A percentile compares a stretch with the other conserved stretches of the same genome.
phyloP scores from a whole-genome alignment of 352 stramenopile species.

The Globisporangium uncinulatum region DNA sequence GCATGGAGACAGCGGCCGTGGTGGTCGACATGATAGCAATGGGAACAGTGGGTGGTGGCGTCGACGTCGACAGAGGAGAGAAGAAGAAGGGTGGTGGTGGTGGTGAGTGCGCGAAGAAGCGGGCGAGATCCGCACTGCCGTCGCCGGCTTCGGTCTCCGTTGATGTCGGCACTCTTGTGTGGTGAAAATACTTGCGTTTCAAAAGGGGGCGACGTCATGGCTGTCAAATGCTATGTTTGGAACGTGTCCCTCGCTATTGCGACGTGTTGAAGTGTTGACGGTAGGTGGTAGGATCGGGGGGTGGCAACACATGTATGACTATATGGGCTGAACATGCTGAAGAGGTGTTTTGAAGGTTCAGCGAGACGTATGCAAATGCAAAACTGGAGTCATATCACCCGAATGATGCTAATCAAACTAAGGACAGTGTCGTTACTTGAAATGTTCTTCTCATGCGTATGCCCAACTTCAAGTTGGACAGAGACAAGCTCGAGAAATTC shows the following conservation, averaged over 20 bases:
- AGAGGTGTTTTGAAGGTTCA: too few relatives aligned
- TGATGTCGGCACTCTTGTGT: too few relatives aligned
- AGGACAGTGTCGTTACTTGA: not conserved
- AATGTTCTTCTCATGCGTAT: not conserved
- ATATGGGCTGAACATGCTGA: too few relatives aligned
- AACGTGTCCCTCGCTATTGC: not conserved
- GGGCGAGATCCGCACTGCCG: slow-evolving; percentile 13
- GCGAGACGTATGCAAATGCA: too few relatives aligned
- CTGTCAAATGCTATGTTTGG: not conserved
- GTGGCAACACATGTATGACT: too few relatives aligned
- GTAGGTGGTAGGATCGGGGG: not conserved
- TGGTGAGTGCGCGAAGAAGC: slow-evolving; percentile 9
- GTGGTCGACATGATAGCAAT: slow-evolving; percentile 8
- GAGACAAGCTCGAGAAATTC: not conserved
- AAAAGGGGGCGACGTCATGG: too few relatives aligned
- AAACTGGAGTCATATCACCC: too few relatives aligned
- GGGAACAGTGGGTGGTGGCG: not conserved
- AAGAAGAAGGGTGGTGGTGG: not conserved
- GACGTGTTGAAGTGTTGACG: slow-evolving; percentile 1
- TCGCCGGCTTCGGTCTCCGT: not conserved
- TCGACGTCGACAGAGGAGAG: not conserved
- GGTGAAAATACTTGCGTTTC: too few relatives aligned
- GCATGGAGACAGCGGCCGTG: slow-evolving; percentile 2
- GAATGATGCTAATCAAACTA: too few relatives aligned
- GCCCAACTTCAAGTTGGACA: not conserved